These are phyloP conservation scores for Triticum timopheevii DNA, from an alignment of 176 grass and related monocot genomes.

Conservation along the genomic window DNA sequence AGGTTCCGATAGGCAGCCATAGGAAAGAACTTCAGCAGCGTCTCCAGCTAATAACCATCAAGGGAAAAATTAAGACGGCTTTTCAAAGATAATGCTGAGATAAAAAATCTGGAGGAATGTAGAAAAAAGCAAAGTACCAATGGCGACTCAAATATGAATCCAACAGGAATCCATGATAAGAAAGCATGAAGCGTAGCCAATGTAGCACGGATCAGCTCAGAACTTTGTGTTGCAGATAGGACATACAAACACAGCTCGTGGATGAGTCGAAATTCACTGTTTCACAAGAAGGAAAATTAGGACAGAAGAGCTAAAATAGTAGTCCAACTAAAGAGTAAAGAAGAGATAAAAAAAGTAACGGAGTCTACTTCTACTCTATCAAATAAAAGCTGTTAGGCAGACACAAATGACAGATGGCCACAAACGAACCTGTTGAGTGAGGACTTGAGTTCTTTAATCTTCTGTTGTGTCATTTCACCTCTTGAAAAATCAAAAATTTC, in stretches of 20 bases:
- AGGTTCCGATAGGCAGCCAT: constrained; percentile 89
- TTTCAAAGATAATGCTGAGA: constrained; percentile 2
- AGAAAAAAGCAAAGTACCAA: constrained; percentile 53
- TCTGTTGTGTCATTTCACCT: constrained; percentile 98
- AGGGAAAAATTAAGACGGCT: constrained; percentile 20
- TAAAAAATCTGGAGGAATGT: constrained; percentile 2
- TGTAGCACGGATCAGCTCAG: constrained; percentile 92
- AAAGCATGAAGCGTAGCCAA: constrained; percentile 98
- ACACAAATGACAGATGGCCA: constrained; percentile 16
- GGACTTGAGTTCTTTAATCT: constrained; percentile 99
- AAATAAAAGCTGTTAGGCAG: not conserved
- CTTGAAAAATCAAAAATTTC: constrained; percentile 99
- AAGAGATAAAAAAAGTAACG: not conserved
- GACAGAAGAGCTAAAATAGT: not conserved
- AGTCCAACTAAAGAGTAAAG: not conserved
- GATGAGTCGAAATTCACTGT: constrained; percentile 96
- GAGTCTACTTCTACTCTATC: not conserved
- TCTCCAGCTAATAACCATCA: constrained; percentile 77
- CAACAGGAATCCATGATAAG: constrained; percentile 97
- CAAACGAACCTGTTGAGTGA: constrained; percentile 88
- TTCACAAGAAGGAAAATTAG: constrained; percentile 27
- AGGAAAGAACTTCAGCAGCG: constrained; percentile 90
- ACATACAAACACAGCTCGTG: constrained; percentile 99
- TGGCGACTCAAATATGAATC: constrained; percentile 96
- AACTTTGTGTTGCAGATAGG: constrained; percentile 88